Conservation (phyloP, 441 rosid genomes). For the Arabidopsis lyrata region DNA sequence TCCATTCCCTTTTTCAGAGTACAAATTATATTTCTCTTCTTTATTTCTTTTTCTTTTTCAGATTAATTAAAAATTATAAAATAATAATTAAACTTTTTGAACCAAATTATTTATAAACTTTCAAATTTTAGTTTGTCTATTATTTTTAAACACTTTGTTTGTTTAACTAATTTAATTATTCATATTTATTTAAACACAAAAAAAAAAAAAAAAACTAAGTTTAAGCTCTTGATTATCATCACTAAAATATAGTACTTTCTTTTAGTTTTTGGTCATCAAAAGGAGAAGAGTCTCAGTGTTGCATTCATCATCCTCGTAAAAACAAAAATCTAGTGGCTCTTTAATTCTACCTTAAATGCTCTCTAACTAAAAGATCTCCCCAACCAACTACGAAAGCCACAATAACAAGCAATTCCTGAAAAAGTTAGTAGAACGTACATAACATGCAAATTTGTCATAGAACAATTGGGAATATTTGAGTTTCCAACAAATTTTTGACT, state of each 20-base stretch:
- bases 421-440: not conserved
- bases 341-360: not conserved
- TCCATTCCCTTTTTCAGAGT: slow-evolving; percentile 53
- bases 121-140: not conserved
- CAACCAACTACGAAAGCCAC: not conserved
- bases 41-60: not conserved
- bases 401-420: not conserved
- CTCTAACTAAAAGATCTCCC: not conserved
- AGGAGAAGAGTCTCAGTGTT: not conserved
- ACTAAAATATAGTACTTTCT: not conserved
- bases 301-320: not conserved
- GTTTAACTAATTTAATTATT: too few species aligned
- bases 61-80: not conserved
- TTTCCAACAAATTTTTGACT: not conserved
- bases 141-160: not conserved
- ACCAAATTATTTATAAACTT: not conserved
- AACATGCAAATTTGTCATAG: not conserved
- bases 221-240: not conserved
- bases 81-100: too few species aligned
- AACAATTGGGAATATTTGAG: not conserved
- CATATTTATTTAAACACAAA: too few species aligned
- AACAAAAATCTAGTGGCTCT: not conserved
- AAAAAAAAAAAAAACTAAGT: too few species aligned
- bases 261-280: not conserved
- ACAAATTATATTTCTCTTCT: slow-evolving; percentile 36